These are phyloP conservation scores for Phytophthora pseudosyringae DNA, from an alignment of 352 stramenopile genomes.

Conservation along the genomic window DNA sequence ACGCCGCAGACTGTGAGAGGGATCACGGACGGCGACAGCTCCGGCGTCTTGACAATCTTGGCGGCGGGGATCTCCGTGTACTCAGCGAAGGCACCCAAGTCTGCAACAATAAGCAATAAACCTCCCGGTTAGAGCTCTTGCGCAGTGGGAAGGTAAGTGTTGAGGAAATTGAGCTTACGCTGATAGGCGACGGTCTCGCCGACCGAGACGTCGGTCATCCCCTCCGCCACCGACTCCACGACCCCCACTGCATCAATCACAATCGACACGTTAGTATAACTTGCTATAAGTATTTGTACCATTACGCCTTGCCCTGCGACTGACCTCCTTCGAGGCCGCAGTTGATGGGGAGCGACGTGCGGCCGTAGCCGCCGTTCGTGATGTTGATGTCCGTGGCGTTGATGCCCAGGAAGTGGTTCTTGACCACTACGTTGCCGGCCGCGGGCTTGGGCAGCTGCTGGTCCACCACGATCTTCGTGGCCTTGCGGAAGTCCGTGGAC, in stretches of 20 bases:
- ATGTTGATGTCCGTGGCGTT: conserved; percentile 68
- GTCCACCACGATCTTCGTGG: conserved; percentile 45
- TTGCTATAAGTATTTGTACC: neutral
- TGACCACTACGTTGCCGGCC: conserved; percentile 43
- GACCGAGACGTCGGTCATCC: conserved; percentile 45
- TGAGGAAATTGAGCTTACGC: conserved; percentile 25
- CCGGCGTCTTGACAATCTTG: conserved; percentile 39
- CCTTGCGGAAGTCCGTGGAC: conserved; percentile 52
- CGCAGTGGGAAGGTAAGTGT: neutral
- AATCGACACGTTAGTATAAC: conserved; percentile 6
- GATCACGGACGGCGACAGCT: conserved; percentile 34
- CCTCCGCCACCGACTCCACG: conserved; percentile 45
- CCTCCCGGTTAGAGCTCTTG: neutral
- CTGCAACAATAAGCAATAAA: conserved; percentile 12
- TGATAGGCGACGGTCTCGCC: conserved; percentile 49
- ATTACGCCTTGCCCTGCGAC: neutral
- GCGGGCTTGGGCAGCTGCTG: conserved; percentile 33
- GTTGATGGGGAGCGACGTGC: conserved; percentile 30
- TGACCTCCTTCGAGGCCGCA: conserved; percentile 44
- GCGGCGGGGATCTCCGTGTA: conserved; percentile 45
- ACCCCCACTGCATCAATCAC: conserved; percentile 36
- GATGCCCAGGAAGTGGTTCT: conserved; percentile 48
- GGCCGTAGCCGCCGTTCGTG: conserved; percentile 34
- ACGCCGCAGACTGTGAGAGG: conserved; percentile 49
- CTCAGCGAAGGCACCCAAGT: conserved; percentile 61